These are phyloP conservation scores for Prunus mira DNA, from an alignment of 306 rosid genomes.

Conservation along the genomic window DNA sequence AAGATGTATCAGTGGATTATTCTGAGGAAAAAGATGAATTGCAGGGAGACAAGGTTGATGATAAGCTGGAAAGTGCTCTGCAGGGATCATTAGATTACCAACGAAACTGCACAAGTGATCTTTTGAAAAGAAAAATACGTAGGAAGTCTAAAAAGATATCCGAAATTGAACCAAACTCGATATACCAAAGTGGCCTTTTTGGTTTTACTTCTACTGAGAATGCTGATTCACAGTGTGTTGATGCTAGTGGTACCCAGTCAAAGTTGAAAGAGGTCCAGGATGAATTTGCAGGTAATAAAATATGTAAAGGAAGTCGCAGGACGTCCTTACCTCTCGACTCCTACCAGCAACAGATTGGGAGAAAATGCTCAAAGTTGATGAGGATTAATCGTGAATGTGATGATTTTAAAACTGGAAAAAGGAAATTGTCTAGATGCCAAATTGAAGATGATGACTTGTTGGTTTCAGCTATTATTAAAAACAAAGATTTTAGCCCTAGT, in stretches of 20 bases:
- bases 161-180: conserved; percentile 56
- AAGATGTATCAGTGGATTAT: conserved; percentile 26
- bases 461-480: conserved; percentile 82
- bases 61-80: conserved; percentile 24
- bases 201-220: conserved; percentile 41
- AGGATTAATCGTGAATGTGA: conserved; percentile 22
- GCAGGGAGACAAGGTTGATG: conserved; percentile 23
- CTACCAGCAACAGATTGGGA: conserved; percentile 34
- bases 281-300: conserved; percentile 32
- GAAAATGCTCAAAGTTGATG: conserved; percentile 36
- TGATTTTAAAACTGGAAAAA: conserved; percentile 39
- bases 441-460: conserved; percentile 88
- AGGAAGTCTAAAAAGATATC: conserved; percentile 84
- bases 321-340: conserved; percentile 40
- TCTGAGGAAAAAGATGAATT: conserved; percentile 32
- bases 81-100: conserved; percentile 25
- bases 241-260: conserved; percentile 30
- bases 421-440: conserved; percentile 51
- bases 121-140: conserved; percentile 57
- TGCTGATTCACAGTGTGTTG: conserved; percentile 34
- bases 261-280: conserved; percentile 43
- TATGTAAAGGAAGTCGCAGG: conserved; percentile 32
- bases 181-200: conserved; percentile 35
- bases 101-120: conserved; percentile 28
- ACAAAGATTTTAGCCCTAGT: conserved; percentile 49